Conservation (phyloP, 768 basidiomycete genomes). For the Suillus americanus region DNA sequence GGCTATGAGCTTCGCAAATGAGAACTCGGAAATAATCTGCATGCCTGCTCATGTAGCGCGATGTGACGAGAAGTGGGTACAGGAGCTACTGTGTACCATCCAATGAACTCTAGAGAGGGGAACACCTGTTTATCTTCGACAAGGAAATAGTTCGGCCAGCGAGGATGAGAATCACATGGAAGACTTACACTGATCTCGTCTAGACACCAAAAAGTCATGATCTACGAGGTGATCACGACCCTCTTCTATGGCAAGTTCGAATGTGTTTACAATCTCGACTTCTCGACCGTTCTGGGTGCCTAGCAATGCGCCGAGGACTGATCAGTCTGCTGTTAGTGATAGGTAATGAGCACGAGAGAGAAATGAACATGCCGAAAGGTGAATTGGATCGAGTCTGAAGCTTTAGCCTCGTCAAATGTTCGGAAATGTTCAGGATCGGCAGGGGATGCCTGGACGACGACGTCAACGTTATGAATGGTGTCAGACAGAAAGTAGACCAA, state of each 20-base stretch:
- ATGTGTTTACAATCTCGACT: constrained; percentile 96
- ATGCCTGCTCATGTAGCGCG: constrained; percentile 81
- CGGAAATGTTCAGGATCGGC: constrained; percentile 95
- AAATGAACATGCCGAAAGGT: constrained; percentile 59
- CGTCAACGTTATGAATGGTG: constrained; percentile 13
- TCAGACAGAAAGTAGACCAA: constrained; percentile 35
- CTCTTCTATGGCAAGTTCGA: constrained; percentile 74
- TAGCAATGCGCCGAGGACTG: constrained; percentile 90
- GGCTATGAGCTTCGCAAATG: constrained; percentile 7
- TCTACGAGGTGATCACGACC: constrained; percentile 64
- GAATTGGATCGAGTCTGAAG: constrained; percentile 61
- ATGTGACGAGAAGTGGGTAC: constrained; percentile 75
- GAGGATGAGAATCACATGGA: not conserved
- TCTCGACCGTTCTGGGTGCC: constrained; percentile 94
- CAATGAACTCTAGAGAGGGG: constrained; percentile 94
- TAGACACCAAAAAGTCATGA: constrained; percentile 75
- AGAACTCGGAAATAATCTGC: not conserved
- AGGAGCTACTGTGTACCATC: constrained; percentile 93
- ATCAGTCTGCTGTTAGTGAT: not conserved
- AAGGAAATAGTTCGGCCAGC: constrained; percentile 9
- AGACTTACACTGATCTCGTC: constrained; percentile 84
- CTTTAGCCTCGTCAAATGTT: constrained; percentile 85
- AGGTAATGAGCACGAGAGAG: not conserved
- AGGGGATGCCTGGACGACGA: constrained; percentile 76
- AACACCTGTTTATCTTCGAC: constrained; percentile 93